These are phyloP conservation scores for Aspergillus melleus DNA, from an alignment of 2,329 filamentous ascomycete genomes.

Conservation along the genomic window DNA sequence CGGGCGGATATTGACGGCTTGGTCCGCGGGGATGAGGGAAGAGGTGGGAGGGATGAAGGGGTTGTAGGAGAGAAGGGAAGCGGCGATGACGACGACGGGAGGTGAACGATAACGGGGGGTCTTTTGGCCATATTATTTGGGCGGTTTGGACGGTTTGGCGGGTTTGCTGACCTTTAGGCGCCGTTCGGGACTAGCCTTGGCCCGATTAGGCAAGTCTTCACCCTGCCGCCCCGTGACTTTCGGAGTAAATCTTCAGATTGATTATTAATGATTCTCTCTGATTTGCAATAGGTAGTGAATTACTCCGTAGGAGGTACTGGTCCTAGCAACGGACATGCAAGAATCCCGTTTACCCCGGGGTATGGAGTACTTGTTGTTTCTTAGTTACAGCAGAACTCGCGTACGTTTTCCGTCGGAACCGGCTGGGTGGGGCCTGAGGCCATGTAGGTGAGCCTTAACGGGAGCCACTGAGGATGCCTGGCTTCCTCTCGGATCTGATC, in stretches of 20 bases:
- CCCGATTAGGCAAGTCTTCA: not conserved
- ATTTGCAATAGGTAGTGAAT: no score
- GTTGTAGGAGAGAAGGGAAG: not conserved
- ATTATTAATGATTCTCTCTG: no score
- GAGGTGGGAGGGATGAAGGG: not conserved
- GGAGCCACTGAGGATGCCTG: not conserved
- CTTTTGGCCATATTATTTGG: conserved; percentile 1
- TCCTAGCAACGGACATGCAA: no score
- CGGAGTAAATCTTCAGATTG: no score
- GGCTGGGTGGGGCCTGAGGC: not conserved
- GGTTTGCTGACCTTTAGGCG: conserved; percentile 5
- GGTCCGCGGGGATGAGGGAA: not conserved
- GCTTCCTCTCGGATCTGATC: not conserved
- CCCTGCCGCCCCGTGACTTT: not conserved
- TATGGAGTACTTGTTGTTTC: no score
- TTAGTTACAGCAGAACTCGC: no score
- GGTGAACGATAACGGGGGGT: conserved; percentile 4
- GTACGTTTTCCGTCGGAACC: not conserved
- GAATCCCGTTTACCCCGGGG: no score
- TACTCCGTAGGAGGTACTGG: no score
- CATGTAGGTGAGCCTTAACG: no score
- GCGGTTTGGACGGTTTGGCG: not conserved
- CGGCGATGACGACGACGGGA: conserved; percentile 1
- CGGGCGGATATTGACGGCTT: not conserved
- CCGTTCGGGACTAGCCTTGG: conserved; percentile 5